A percentile compares a stretch with the other conserved stretches of the same genome.
Evolutionary conservation across 768 basidiomycete species (phyloP).

Genomic region (Lactarius evosmus): DNA sequence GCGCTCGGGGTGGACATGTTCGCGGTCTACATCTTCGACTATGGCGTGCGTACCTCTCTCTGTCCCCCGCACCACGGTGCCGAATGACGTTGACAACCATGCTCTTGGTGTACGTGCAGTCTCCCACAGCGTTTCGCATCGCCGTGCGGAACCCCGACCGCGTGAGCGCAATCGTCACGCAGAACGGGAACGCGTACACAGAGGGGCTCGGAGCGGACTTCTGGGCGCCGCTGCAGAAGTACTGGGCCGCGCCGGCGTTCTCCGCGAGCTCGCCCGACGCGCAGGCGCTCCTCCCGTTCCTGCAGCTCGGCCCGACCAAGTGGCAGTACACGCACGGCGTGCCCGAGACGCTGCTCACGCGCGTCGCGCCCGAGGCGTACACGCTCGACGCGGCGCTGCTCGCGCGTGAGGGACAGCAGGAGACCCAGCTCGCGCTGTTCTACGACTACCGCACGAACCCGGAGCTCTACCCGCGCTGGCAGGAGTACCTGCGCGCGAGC

Average conservation of each 20-base stretch:
- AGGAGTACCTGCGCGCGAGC: constrained; percentile 41
- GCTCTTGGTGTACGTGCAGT: too few species aligned
- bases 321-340: constrained; percentile 40
- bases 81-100: too few species aligned
- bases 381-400: constrained; percentile 44
- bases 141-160: constrained; percentile 42
- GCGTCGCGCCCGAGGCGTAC: constrained; percentile 40
- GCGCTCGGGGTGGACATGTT: constrained; percentile 40
- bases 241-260: constrained; percentile 32
- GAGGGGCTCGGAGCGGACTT: constrained; percentile 43
- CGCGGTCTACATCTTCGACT: constrained; percentile 49
- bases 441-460: constrained; percentile 43
- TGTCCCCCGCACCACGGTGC: neutral
- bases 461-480: constrained; percentile 44
- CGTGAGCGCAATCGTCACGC: constrained; percentile 44
- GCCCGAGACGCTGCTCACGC: constrained; percentile 33
- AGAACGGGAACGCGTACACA: constrained; percentile 49
- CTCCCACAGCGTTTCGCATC: constrained; percentile 33
- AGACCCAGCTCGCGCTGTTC: constrained; percentile 45
- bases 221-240: constrained; percentile 38
- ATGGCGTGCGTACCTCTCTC: constrained; percentile 40
- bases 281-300: constrained; percentile 30
- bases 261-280: constrained; percentile 29
- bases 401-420: constrained; percentile 39
- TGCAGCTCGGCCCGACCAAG: constrained; percentile 37